Conservation (phyloP, 805 yeast species). For the Barnettozyma salicaria region DNA sequence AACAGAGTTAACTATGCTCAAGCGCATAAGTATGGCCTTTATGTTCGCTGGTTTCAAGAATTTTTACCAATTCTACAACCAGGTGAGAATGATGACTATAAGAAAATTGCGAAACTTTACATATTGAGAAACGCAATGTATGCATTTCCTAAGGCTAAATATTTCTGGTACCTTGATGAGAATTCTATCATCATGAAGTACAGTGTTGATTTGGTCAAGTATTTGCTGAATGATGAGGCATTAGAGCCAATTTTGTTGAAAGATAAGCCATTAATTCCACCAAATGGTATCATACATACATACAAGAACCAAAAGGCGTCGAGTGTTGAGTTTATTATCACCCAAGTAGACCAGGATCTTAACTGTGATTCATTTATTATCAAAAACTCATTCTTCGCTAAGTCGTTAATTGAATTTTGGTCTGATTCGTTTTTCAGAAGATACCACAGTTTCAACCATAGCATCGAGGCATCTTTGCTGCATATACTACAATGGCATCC, state of each 20-base stretch:
- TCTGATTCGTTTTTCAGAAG: slow-evolving; percentile 62
- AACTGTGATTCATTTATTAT: slow-evolving; percentile 70
- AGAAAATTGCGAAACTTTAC: slow-evolving; percentile 58
- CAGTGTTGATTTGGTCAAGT: slow-evolving; percentile 51
- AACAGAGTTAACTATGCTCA: slow-evolving; percentile 88
- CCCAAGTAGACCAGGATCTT: slow-evolving; percentile 62
- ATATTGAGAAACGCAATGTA: slow-evolving; percentile 82
- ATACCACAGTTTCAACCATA: slow-evolving; percentile 50
- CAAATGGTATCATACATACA: slow-evolving; percentile 61
- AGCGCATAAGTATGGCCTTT: slow-evolving; percentile 72
- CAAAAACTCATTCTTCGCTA: slow-evolving; percentile 57
- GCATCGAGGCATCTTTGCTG: slow-evolving; percentile 65
- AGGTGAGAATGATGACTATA: slow-evolving; percentile 33
- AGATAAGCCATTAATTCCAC: slow-evolving; percentile 70
- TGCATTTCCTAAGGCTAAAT: slow-evolving; percentile 87
- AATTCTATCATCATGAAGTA: slow-evolving; percentile 72
- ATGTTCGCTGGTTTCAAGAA: slow-evolving; percentile 81
- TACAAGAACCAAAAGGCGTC: slow-evolving; percentile 52
- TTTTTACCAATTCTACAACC: slow-evolving; percentile 53
- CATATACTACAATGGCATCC: slow-evolving; percentile 97
- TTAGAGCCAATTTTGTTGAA: slow-evolving; percentile 58
- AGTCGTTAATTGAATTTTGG: slow-evolving; percentile 75
- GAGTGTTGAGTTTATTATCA: slow-evolving; percentile 52
- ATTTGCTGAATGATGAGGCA: slow-evolving; percentile 53
- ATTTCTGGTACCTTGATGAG: slow-evolving; percentile 84